Evolutionary conservation across 2,329 filamentous ascomycete species (phyloP).

Genomic region (Beauveria australis): DNA sequence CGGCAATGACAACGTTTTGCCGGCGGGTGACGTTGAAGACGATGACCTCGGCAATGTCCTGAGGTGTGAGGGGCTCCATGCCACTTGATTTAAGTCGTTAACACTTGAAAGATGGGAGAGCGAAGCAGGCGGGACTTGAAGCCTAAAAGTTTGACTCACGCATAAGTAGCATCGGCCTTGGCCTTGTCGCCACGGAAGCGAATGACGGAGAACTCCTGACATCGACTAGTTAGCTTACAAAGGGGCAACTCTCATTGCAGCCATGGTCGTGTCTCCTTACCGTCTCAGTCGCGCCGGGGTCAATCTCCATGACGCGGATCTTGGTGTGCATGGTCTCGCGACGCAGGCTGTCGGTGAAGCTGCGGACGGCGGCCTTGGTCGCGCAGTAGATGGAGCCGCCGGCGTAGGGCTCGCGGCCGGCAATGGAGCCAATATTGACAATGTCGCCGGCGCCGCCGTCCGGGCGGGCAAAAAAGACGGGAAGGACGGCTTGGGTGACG

Average conservation of each 20-base stretch:
- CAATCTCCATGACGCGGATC: conserved; percentile 79
- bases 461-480: conserved; percentile 68
- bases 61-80: conserved; percentile 74
- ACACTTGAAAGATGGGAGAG: background rate
- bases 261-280: conserved; percentile 24
- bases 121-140: background rate
- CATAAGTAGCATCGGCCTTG: conserved; percentile 86
- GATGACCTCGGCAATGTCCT: conserved; percentile 84
- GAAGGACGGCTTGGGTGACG: conserved; percentile 87
- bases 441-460: conserved; percentile 81
- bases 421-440: conserved; percentile 89
- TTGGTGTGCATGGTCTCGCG: conserved; percentile 75
- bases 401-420: conserved; percentile 77
- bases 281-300: conserved; percentile 89
- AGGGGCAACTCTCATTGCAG: too few relatives aligned
- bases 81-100: conserved; percentile 37
- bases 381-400: conserved; percentile 90
- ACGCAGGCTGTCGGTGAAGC: conserved; percentile 74
- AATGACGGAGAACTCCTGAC: conserved; percentile 75
- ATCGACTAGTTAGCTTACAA: background rate
- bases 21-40: conserved; percentile 77
- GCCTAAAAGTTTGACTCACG: conserved; percentile 41
- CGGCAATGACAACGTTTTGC: conserved; percentile 86
- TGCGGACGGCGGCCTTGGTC: conserved; percentile 80
- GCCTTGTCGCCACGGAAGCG: conserved; percentile 80